phyloP scores from a whole-genome alignment of 306 rosid species.

The Vigna radiata region DNA sequence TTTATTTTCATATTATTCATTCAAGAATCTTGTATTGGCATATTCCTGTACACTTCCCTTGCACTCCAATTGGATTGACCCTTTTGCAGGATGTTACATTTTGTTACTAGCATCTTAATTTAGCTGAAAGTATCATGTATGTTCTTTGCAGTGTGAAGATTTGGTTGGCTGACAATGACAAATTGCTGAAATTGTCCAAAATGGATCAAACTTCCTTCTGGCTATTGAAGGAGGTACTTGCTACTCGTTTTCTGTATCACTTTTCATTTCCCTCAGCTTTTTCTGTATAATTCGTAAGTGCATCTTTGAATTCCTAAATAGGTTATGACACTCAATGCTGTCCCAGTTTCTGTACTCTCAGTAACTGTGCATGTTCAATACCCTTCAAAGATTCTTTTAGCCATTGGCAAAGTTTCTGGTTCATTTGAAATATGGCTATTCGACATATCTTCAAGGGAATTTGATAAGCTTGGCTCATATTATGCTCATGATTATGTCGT shows the following conservation, averaged over 20 bases:
- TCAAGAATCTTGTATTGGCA: background rate
- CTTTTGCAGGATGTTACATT: background rate
- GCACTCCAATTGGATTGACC: background rate
- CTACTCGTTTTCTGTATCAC: slow-evolving; percentile 33
- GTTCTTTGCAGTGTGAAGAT: slow-evolving; percentile 70
- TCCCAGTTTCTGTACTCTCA: slow-evolving; percentile 83
- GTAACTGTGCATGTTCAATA: slow-evolving; percentile 56
- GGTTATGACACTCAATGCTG: slow-evolving; percentile 68
- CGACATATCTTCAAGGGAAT: slow-evolving; percentile 58
- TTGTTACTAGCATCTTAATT: slow-evolving; percentile 17
- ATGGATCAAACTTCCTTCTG: slow-evolving; percentile 56
- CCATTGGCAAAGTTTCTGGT: slow-evolving; percentile 90
- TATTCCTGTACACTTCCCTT: background rate
- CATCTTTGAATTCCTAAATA: slow-evolving; percentile 51
- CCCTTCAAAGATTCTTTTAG: slow-evolving; percentile 70
- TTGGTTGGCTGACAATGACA: slow-evolving; percentile 69
- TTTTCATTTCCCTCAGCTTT: slow-evolving; percentile 31
- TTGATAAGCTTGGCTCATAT: slow-evolving; percentile 63
- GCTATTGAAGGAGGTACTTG: slow-evolving; percentile 79
- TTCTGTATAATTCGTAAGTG: slow-evolving; percentile 36
- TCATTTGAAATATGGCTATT: slow-evolving; percentile 81
- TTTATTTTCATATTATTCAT: background rate
- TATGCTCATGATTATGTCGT: slow-evolving; percentile 73
- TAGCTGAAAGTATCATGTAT: background rate
- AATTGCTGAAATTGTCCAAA: slow-evolving; percentile 65